Base-by-base conservation (phyloP, 805 yeast species). In the Yamadazyma kitorensis region DNA sequence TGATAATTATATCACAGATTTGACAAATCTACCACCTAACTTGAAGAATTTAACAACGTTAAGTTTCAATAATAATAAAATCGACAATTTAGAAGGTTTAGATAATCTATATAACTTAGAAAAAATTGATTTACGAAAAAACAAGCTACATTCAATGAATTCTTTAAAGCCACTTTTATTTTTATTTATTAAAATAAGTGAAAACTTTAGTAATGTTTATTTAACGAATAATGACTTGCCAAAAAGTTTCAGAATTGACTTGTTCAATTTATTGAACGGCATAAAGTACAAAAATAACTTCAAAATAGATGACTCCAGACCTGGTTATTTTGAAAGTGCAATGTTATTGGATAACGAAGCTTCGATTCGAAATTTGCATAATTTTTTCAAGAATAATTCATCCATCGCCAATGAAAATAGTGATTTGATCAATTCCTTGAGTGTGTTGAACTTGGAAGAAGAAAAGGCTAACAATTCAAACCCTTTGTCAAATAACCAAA, bases 251-350 rank as follows among this genome's bases (percentile, higher is more conserved):
- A 51, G 83, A 39, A 64, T 68, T 12, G 81, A 78, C 28, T 49
- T 77, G 10, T 77, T 77, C 55, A 76, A 78, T 51, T 52, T 77
- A 32, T 61, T 74, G 44, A 76, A 76, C 47, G 81, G 80, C 6
- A 70, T 73, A 24, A 67, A 62, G 37, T 69, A 68, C 39, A 60
- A 61, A 16, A 74, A 74, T 42, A 48, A 49, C 6, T 48, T 77
- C 39, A 72, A 72, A 44, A 71, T 77, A 24, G 82, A 77, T 49
- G 82, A 79, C 27, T 74, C 81, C 3, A 53, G 72, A 34, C 82
- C 83, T 0, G 82, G 82, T 1, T 74, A 77, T 36, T 74, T 77
- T 54, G 83, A 77, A 54, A 65, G 74, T 14, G 71, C 82, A 20
- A 49, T 76, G 45, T 53, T 77, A 18, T 57, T 76, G 33, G 81